These are phyloP conservation scores for Ramularia collo-cygni DNA, from an alignment of 2,329 filamentous ascomycete species.

Conservation along the genomic window DNA sequence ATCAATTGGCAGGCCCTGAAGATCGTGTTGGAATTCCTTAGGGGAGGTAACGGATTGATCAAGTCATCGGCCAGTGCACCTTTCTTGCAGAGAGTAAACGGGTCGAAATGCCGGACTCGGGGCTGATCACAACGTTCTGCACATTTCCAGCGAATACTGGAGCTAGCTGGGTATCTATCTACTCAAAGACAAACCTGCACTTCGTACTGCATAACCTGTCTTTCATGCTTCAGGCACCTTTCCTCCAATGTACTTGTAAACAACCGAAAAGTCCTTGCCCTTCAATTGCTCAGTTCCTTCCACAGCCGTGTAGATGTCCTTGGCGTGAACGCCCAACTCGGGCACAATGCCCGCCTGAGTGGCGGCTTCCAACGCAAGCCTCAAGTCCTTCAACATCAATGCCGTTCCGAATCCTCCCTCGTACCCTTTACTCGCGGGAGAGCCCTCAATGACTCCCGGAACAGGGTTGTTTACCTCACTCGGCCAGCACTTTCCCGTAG, in stretches of 20 bases:
- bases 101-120: no score
- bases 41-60: no score
- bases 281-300: slow-evolving; percentile 39
- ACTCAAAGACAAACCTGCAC: no score
- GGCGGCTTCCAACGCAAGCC: slow-evolving; percentile 41
- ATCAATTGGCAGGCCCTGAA: no score
- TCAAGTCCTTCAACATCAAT: slow-evolving; percentile 46
- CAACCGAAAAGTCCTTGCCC: slow-evolving; percentile 45
- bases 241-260: slow-evolving; percentile 44
- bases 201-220: no score
- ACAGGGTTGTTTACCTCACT: slow-evolving; percentile 95
- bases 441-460: slow-evolving; percentile 67
- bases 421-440: slow-evolving; percentile 69
- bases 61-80: no score
- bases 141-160: no score
- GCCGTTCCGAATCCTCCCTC: slow-evolving; percentile 45
- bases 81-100: no score
- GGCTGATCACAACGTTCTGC: no score
- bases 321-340: slow-evolving; percentile 40
- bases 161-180: no score
- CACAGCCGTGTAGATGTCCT: slow-evolving; percentile 40
- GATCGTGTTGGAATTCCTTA: no score
- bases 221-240: slow-evolving; percentile 29
- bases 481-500: slow-evolving; percentile 93
- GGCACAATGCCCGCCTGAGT: slow-evolving; percentile 39